Evolutionary conservation across 176 grass and related monocot species (phyloP), one percentile per base, ranked within the genome.

Genomic region (Tuctoria greenei): DNA sequence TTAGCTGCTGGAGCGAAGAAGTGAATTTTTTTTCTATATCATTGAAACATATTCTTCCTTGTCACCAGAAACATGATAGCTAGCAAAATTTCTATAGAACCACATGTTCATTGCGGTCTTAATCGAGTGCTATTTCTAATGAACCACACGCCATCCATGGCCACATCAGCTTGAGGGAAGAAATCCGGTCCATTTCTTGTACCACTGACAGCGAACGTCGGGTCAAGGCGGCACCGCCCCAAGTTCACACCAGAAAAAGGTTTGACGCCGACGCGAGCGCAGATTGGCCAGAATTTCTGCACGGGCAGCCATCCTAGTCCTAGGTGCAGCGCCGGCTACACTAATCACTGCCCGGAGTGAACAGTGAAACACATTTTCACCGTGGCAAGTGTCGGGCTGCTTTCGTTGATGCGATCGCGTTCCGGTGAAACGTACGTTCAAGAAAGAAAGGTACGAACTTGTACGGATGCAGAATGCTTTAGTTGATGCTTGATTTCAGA

Each of bases 321-420:
- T 37, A 14, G 36, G 74, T 15, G 66, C 69, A 46, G 56, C 28
- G 36, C 61, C 61, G 15, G 42, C 50, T 24, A 67, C 12, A 79
- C 23, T 31, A 60, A 66, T n/a, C n/a, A n/a, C 4, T 78, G 75
- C 69, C 25, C 26, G 15, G 74, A 87, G 74, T 56, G n/a, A n/a
- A n/a, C n/a, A 31, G 31, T 31, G 34, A 27, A 83, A 74, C 62
- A 61, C 44, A 71, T 46, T 80, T 88, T 79, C 64, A 75, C 75
- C 76, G 18, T 66, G 71, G 64, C 65, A 64, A 76, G 76, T 66
- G 51, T 50, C 69, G 59, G 16, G 81, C 71, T 64, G 81, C 81
- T 64, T 57, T 88, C 81, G 57, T 7, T 44, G 52, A 52, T 25
- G 80, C 71, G 25, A 66, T 65, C 8, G 41, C 64, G 82, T 55